Base-by-base conservation (phyloP, 495 filamentous ascomycete species). In the Penicillium malachiteum region DNA sequence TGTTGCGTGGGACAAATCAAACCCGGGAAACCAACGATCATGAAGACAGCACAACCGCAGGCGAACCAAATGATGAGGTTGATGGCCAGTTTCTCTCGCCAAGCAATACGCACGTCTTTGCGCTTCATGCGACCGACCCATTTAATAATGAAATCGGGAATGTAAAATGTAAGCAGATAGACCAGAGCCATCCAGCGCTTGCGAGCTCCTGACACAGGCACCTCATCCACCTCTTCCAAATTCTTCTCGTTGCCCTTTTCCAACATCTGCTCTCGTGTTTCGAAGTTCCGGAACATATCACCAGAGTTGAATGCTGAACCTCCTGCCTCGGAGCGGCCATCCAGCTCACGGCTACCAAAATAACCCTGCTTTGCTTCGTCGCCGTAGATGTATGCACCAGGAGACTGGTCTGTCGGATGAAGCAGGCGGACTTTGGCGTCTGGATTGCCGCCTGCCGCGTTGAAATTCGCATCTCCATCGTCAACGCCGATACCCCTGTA, bases 261-360 rank as follows among this genome's bases (percentile, higher is more conserved):
- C 3, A 92, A 89, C 89, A 97, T 69, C 69, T 94, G 88, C 69
- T 95, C 87, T 50, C 88, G 82, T 3, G 90, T 96, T 57, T 97
- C 92, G n/a, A 97, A 78, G 57, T 96, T 95, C 57, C 87, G 88
- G 82, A 98, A 98, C 93, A 98, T 96, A 66, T 98, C 92, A 13
- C 94, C 93, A 46, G 84, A 87, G 52, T 90, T 87, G 59, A 96
- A 88, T 13, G 92, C 92, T 12, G 90, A 96, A 1, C 80, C 90
- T 3, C 91, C 93, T 5, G 92, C 92, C 32, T 98, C 92, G 16
- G 93, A 97, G 50, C 91, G 86, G 2, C 86, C 77, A 65, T 98
- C 94, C 39, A 92, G 70, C 50, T 96, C 92, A 50, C 85, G 82
- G 68, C 82, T 89, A 39, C 90, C 87, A 62, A 96, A 96, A 66